These are phyloP conservation scores for Chlorella sorokiniana DNA, from an alignment of 139 green algal genomes.

Conservation along the genomic window DNA sequence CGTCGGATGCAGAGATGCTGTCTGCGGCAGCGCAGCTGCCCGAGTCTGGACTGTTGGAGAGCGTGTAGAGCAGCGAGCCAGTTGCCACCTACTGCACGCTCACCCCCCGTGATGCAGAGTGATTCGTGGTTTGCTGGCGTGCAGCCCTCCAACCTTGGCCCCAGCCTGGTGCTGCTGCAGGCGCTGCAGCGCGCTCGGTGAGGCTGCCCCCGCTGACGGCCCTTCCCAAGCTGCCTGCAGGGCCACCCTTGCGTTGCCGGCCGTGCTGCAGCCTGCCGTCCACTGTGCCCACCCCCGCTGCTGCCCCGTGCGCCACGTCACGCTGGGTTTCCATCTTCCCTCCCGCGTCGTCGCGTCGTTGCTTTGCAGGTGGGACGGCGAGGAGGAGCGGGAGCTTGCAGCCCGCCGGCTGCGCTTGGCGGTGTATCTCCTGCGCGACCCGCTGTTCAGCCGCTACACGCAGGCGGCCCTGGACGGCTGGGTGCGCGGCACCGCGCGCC, in stretches of 20 bases:
- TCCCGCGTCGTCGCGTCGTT: not conserved
- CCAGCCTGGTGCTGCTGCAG: constrained; percentile 26
- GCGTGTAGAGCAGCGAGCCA: no score
- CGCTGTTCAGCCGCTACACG: constrained; percentile 56
- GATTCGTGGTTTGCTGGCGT: not conserved
- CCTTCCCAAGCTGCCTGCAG: not conserved
- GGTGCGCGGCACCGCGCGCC: constrained; percentile 13
- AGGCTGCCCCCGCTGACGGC: not conserved
- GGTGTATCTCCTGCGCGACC: constrained; percentile 64
- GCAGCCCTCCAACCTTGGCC: constrained; percentile 3
- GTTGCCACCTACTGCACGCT: not conserved
- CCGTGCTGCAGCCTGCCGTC: no score
- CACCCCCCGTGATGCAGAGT: not conserved
- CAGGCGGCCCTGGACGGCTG: constrained; percentile 26
- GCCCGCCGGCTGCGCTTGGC: constrained; percentile 46
- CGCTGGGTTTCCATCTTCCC: no score
- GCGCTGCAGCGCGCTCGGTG: constrained; percentile 12
- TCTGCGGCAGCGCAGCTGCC: no score
- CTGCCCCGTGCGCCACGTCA: no score
- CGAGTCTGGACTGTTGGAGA: no score
- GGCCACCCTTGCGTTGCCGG: not conserved
- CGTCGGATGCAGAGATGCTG: no score
- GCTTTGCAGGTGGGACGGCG: constrained; percentile 41
- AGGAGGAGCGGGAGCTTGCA: constrained; percentile 46
- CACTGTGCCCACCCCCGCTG: no score